phyloP scores from a whole-genome alignment of 2,329 filamentous ascomycete species.

The Diaporthe sp. region DNA sequence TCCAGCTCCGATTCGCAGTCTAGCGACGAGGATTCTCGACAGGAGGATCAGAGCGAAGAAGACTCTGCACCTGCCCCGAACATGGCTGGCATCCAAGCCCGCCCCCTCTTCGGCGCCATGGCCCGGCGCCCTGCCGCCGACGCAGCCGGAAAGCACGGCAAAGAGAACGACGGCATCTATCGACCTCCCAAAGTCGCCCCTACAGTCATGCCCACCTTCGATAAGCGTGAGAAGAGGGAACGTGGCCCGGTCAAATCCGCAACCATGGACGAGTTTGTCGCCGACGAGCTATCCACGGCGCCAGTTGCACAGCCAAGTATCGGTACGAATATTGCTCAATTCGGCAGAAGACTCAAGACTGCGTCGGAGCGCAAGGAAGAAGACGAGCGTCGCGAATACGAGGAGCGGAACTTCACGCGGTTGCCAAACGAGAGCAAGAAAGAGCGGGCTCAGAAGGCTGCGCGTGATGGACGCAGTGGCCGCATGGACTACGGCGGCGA shows the following conservation, averaged over 20 bases:
- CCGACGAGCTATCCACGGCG: slow-evolving; percentile 82
- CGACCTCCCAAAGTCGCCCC: slow-evolving; percentile 89
- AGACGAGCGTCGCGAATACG: slow-evolving; percentile 83
- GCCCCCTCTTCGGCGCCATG: slow-evolving; percentile 51
- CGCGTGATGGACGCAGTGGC: slow-evolving; percentile 58
- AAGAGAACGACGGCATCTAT: slow-evolving; percentile 78
- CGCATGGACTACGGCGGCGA: slow-evolving; percentile 86
- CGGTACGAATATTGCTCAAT: slow-evolving; percentile 85
- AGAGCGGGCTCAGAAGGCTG: slow-evolving; percentile 74
- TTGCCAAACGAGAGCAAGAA: slow-evolving; percentile 91
- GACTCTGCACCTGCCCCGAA: slow-evolving; percentile 39
- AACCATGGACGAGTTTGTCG: slow-evolving; percentile 92
- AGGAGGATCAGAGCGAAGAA: slow-evolving; percentile 49
- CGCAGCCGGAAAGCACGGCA: slow-evolving; percentile 43
- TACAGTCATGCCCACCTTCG: slow-evolving; percentile 80
- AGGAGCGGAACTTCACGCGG: slow-evolving; percentile 91
- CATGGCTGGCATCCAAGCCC: slow-evolving; percentile 43
- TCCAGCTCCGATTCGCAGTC: slow-evolving; percentile 47
- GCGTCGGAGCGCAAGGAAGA: slow-evolving; percentile 81
- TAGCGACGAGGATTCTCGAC: slow-evolving; percentile 45
- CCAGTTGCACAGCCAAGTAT: slow-evolving; percentile 90
- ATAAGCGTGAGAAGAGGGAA: slow-evolving; percentile 70
- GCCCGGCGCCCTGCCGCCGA: slow-evolving; percentile 46
- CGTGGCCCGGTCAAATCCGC: slow-evolving; percentile 77
- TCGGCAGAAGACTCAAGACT: slow-evolving; percentile 83